A percentile compares a stretch with the other conserved stretches of the same genome.
phyloP scores from a whole-genome alignment of 2,329 filamentous ascomycete genomes.

The Aureobasidium vineae region DNA sequence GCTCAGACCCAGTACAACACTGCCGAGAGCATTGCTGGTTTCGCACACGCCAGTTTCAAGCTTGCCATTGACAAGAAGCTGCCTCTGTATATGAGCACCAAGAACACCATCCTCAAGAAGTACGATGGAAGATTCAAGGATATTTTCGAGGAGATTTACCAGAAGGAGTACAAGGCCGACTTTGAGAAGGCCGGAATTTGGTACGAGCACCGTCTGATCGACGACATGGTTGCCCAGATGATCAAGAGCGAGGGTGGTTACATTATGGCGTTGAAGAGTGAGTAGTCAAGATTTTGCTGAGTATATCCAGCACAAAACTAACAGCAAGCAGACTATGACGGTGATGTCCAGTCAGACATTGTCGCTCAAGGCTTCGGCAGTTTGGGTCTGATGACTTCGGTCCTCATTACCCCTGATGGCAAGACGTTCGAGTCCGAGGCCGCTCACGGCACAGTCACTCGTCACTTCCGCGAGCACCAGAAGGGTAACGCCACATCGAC shows the following conservation, averaged over 20 bases:
- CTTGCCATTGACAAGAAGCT: conserved; percentile 81
- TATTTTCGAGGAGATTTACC: conserved; percentile 97
- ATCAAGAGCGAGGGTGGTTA: conserved; percentile 97
- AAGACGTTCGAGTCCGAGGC: conserved; percentile 98
- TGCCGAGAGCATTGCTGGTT: conserved; percentile 88
- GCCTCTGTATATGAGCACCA: conserved; percentile 99
- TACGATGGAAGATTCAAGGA: conserved; percentile 99
- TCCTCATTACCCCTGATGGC: conserved; percentile 93
- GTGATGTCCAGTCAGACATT: conserved; percentile 97
- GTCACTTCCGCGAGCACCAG: conserved; percentile 98
- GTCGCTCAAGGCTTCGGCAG: conserved; percentile 98
- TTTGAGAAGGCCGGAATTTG: conserved; percentile 93
- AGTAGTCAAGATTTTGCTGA: conserved; percentile 39
- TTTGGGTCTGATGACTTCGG: conserved; percentile 96
- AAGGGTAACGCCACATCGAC: conserved; percentile 97
- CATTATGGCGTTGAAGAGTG: conserved; percentile 97
- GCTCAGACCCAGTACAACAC: conserved; percentile 99
- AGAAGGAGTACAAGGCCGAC: conserved; percentile 77
- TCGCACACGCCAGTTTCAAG: conserved; percentile 97
- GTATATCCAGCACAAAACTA: conserved; percentile 12
- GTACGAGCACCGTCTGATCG: conserved; percentile 99
- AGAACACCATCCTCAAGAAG: conserved; percentile 99
- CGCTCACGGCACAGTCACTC: conserved; percentile 95
- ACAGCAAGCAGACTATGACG: conserved; percentile 77
- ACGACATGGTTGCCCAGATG: conserved; percentile 99